Evolutionary conservation across 768 basidiomycete species (phyloP).

Genomic region (Suillus variegatus): DNA sequence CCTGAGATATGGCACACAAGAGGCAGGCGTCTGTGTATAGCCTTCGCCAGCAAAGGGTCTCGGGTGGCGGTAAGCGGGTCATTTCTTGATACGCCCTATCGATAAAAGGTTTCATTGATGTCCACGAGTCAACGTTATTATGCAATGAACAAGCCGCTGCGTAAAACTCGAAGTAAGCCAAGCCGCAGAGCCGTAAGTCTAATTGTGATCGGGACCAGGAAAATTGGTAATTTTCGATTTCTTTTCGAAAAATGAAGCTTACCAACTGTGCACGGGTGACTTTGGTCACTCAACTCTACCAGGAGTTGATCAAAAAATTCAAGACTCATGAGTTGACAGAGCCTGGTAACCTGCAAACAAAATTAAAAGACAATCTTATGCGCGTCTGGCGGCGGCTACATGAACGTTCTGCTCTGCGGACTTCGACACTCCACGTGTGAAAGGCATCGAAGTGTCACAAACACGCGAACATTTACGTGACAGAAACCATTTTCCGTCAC

Average conservation of each 20-base stretch:
- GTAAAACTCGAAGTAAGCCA: not conserved
- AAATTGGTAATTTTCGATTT: not conserved
- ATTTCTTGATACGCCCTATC: slow-evolving; percentile 51
- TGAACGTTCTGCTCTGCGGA: slow-evolving; percentile 1
- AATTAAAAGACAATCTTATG: not conserved
- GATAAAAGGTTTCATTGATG: slow-evolving; percentile 40
- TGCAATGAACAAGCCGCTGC: slow-evolving; percentile 5
- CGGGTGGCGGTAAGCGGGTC: slow-evolving; percentile 36
- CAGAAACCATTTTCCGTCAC: slow-evolving; percentile 42
- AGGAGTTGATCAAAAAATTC: slow-evolving; percentile 7
- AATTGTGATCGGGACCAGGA: slow-evolving; percentile 7
- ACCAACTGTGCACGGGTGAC: slow-evolving; percentile 5
- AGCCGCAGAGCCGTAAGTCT: slow-evolving; percentile 4
- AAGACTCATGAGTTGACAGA: not conserved
- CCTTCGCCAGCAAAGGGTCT: slow-evolving; percentile 55
- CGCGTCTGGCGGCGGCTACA: not conserved
- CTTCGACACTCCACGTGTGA: slow-evolving; percentile 16
- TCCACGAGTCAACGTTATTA: slow-evolving; percentile 2
- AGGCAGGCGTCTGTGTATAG: slow-evolving; percentile 79
- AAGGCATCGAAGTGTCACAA: slow-evolving; percentile 12
- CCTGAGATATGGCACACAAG: slow-evolving; percentile 49
- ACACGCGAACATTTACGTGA: slow-evolving; percentile 35
- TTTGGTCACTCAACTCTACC: not conserved
- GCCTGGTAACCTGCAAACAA: not conserved
- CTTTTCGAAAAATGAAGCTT: not conserved